These are phyloP conservation scores for Aspergillus carbonarius DNA, from an alignment of 2,329 filamentous ascomycete species.

Conservation along the genomic window DNA sequence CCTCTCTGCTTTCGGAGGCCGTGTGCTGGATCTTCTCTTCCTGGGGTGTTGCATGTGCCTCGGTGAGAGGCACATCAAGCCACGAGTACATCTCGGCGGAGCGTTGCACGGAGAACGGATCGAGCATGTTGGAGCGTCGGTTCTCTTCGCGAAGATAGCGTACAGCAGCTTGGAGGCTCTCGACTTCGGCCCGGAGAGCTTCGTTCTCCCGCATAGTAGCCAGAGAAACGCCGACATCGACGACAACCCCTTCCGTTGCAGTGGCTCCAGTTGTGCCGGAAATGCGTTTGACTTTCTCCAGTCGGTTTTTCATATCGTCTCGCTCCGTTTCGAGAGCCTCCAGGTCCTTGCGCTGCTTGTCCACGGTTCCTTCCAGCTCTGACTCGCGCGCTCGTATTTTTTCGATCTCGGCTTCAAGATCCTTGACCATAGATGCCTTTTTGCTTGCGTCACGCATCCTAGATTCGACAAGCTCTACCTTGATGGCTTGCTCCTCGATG, in stretches of 20 bases:
- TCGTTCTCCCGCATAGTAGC: constrained; percentile 46
- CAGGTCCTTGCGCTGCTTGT: constrained; percentile 39
- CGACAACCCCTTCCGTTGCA: constrained; percentile 38
- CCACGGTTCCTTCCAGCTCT: constrained; percentile 33
- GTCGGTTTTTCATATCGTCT: constrained; percentile 42
- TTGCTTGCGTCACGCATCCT: constrained; percentile 79
- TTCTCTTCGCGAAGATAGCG: constrained; percentile 49
- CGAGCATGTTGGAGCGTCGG: constrained; percentile 39
- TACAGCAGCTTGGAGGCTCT: constrained; percentile 46
- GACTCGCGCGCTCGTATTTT: constrained; percentile 35
- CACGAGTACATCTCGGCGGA: constrained; percentile 43
- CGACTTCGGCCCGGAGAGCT: constrained; percentile 43
- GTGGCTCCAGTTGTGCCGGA: constrained; percentile 40
- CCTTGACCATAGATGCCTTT: constrained; percentile 60
- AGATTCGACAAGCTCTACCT: constrained; percentile 88
- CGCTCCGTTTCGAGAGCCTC: constrained; percentile 40
- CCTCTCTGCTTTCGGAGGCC: constrained; percentile 43
- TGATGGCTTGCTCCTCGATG: constrained; percentile 81
- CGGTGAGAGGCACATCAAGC: constrained; percentile 43
- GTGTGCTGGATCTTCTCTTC: constrained; percentile 36
- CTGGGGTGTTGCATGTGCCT: constrained; percentile 22
- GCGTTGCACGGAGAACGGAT: constrained; percentile 44
- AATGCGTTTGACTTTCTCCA: constrained; percentile 44
- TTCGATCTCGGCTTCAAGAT: constrained; percentile 44
- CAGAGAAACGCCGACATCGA: constrained; percentile 40